These are phyloP conservation scores for Epipyxis sp. DNA, from an alignment of 108 stramenopile species.

Conservation along the genomic window DNA sequence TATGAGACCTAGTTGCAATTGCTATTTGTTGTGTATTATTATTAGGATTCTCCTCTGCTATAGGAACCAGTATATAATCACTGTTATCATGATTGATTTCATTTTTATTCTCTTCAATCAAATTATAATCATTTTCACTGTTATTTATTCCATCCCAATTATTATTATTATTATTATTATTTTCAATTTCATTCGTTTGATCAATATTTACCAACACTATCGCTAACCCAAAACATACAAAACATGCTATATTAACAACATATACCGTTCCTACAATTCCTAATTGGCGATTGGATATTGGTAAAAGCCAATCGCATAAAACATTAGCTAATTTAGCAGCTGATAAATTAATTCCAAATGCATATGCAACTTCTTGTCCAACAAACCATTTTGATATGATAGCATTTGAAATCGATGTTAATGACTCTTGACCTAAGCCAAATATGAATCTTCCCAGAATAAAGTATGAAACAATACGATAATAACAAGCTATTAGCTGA, in stretches of 20 bases:
- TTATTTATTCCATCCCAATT: too few relatives aligned
- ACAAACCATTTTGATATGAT: slow-evolving; percentile 41
- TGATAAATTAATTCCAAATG: slow-evolving; percentile 38
- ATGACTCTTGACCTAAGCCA: slow-evolving; percentile 46
- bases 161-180: too few relatives aligned
- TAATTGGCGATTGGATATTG: neutral
- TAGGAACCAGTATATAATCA: neutral
- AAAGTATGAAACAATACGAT: slow-evolving; percentile 6
- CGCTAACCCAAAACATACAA: neutral
- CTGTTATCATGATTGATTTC: neutral
- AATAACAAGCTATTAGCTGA: slow-evolving; percentile 2
- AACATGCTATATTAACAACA: neutral
- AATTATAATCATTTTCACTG: neutral
- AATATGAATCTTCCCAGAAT: slow-evolving; percentile 43
- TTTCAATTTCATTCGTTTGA: neutral
- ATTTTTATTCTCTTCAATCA: neutral
- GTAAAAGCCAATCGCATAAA: neutral
- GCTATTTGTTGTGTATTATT: neutral
- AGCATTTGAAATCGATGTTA: slow-evolving; percentile 36
- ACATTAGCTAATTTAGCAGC: neutral
- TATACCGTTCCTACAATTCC: neutral
- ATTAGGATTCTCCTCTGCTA: neutral
- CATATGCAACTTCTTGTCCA: slow-evolving; percentile 43
- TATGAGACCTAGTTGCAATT: too few relatives aligned
- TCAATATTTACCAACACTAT: neutral